These are phyloP conservation scores for Linum lewisii DNA, from an alignment of 345 rosid genomes.

Conservation along the genomic window DNA sequence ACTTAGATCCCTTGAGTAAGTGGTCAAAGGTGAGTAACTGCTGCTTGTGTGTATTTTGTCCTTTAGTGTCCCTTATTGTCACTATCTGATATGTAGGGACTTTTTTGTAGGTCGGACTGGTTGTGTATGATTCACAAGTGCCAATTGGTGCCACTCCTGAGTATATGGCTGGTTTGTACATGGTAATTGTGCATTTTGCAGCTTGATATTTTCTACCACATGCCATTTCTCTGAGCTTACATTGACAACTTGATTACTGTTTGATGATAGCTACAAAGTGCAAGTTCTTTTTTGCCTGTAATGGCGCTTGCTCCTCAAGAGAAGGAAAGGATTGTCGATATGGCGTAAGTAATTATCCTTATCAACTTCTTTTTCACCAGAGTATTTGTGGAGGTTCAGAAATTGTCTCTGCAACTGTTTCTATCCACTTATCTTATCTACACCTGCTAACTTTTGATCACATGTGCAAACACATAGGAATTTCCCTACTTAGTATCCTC, in stretches of 20 bases:
- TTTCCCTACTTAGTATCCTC: background rate
- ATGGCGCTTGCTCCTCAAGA: conserved; percentile 99
- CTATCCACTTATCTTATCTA: no score
- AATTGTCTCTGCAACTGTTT: background rate
- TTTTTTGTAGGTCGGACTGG: conserved; percentile 70
- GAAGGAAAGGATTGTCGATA: conserved; percentile 76
- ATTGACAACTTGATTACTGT: conserved; percentile 5
- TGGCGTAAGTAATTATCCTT: conserved; percentile 68
- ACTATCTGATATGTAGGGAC: background rate
- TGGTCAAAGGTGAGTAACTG: conserved; percentile 73
- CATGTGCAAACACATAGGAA: background rate
- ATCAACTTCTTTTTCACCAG: background rate
- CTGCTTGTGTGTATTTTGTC: conserved; percentile 1
- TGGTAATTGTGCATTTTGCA: conserved; percentile 36
- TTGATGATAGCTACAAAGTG: conserved; percentile 70
- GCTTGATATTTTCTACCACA: background rate
- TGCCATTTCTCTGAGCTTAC: conserved; percentile 5
- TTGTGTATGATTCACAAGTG: conserved; percentile 86
- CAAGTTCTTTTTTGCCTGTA: conserved; percentile 93
- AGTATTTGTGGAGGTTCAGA: background rate
- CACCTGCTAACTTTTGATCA: background rate
- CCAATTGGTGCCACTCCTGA: conserved; percentile 98
- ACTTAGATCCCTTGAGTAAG: conserved; percentile 85
- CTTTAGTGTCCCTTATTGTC: background rate
- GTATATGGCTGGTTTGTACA: conserved; percentile 89